phyloP scores from a whole-genome alignment of 768 basidiomycete genomes.

The Psilocybe cyanescens region DNA sequence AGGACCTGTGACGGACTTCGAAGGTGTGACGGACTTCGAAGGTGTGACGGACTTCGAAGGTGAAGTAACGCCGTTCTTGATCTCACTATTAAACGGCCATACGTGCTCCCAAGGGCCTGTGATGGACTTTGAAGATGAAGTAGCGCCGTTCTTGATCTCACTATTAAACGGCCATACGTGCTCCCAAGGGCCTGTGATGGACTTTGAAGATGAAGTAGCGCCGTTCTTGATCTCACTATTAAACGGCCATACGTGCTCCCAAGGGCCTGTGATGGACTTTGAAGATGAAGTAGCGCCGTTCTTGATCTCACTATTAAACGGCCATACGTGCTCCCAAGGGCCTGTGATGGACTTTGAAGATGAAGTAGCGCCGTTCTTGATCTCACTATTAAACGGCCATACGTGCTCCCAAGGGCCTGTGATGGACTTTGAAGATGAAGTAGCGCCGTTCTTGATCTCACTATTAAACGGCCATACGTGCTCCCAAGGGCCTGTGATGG shows the following conservation, averaged over 20 bases:
- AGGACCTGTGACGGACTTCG: not conserved
- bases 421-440: not conserved
- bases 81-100: constrained; percentile 5
- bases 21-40: no score
- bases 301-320: constrained; percentile 6
- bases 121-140: not conserved
- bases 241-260: constrained; percentile 29
- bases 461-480: constrained; percentile 3
- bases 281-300: not conserved
- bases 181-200: constrained; percentile 9
- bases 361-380: not conserved
- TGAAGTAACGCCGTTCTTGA: not conserved
- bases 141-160: not conserved
- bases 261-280: not conserved
- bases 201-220: not conserved
- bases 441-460: not conserved
- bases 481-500: constrained; percentile 19
- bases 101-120: constrained; percentile 10
- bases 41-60: no score
- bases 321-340: constrained; percentile 19
- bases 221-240: not conserved
- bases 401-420: constrained; percentile 19
- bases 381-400: constrained; percentile 4
- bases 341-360: no score
- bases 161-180: constrained; percentile 28